phyloP scores from a whole-genome alignment of 2,329 filamentous ascomycete species.

The Daldinia sp. region DNA sequence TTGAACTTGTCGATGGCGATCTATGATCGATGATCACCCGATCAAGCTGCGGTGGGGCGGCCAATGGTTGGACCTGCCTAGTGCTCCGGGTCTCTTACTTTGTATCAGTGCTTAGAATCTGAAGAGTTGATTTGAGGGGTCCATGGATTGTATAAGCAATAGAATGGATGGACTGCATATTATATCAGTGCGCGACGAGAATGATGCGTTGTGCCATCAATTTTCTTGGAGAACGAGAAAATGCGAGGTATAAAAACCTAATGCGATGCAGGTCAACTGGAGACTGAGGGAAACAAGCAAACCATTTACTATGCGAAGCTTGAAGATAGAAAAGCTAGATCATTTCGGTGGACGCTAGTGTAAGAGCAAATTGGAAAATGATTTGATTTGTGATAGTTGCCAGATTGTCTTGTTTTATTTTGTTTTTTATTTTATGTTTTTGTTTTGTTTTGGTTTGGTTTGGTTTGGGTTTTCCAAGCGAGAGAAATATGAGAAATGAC shows the following conservation, averaged over 20 bases:
- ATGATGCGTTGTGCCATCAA: background rate
- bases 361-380: conserved; percentile 3
- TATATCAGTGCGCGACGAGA: background rate
- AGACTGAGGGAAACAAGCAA: too few species aligned
- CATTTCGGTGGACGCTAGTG: background rate
- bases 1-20: conserved; percentile 48
- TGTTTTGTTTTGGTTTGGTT: background rate
- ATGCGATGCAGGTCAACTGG: background rate
- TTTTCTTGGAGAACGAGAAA: background rate
- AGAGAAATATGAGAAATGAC: background rate
- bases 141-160: background rate
- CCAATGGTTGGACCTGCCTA: background rate
- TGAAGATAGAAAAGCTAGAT: background rate
- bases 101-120: too few species aligned
- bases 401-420: background rate
- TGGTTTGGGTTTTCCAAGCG: too few species aligned
- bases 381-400: background rate
- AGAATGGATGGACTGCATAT: background rate
- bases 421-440: background rate
- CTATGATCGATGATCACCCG: background rate
- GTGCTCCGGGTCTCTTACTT: background rate
- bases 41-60: background rate
- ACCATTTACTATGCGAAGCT: too few species aligned
- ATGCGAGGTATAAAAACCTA: background rate
- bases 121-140: too few species aligned